Percentiles rank a stretch among this genome's conserved stretches.
phyloP scores from a whole-genome alignment of 73 alveolate genomes.

The Tetrahymena thermophila region DNA sequence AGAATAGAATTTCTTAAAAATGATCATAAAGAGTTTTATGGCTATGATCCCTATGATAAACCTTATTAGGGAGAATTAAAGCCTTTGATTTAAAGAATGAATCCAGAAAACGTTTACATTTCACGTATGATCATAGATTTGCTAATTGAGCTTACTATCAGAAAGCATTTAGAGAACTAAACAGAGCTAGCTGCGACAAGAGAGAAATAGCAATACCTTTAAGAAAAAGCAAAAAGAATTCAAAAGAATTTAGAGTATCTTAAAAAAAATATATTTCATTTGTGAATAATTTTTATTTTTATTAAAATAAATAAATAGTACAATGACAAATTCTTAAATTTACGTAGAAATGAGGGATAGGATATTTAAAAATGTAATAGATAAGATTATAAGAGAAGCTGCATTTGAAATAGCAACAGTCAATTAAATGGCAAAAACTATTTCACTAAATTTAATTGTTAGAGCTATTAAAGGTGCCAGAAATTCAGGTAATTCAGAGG shows the following conservation, averaged over 20 bases:
- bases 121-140: neutral
- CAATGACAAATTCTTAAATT: neutral
- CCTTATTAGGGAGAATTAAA: neutral
- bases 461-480: neutral
- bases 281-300: neutral
- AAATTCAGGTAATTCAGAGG: neutral
- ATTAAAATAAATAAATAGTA: neutral
- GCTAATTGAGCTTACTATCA: neutral
- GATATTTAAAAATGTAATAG: neutral
- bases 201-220: neutral
- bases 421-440: neutral
- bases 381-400: neutral
- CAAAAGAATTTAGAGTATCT: neutral
- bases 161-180: neutral
- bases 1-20: neutral
- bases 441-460: neutral
- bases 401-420: neutral
- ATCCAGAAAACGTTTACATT: neutral
- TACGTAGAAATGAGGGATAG: neutral
- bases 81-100: neutral
- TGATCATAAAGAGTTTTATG: neutral
- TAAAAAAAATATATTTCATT: neutral
- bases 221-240: neutral
- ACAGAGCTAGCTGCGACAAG: neutral
- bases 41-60: neutral